Evolutionary conservation across 1,284 basidiomycete genomes (phyloP).

Genomic region (Tilletia indica): DNA sequence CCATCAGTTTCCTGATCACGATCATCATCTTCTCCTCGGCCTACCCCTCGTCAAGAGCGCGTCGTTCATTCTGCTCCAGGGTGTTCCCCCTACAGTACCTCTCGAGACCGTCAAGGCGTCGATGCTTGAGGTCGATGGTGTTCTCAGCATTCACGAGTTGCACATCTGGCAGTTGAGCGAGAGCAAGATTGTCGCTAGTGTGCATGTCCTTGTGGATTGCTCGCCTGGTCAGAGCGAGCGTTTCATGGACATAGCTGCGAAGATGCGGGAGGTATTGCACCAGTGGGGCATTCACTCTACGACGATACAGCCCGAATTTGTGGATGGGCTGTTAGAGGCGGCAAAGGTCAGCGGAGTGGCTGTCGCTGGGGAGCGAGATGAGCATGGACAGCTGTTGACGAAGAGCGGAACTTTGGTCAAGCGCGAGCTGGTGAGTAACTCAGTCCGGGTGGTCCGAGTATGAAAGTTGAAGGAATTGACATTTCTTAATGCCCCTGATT

Average conservation of each 20-base stretch:
- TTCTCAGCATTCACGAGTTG: slow-evolving; percentile 80
- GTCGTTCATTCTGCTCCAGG: slow-evolving; percentile 94
- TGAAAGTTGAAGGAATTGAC: too few species aligned
- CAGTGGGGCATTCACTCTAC: slow-evolving; percentile 83
- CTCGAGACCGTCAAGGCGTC: slow-evolving; percentile 79
- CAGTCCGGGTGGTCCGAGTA: background rate
- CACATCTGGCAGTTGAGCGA: slow-evolving; percentile 95
- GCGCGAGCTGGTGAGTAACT: slow-evolving; percentile 31
- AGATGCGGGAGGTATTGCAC: slow-evolving; percentile 81
- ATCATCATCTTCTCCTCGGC: slow-evolving; percentile 95
- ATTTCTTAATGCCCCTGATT: background rate
- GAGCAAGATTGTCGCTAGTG: slow-evolving; percentile 86
- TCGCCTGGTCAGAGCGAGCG: slow-evolving; percentile 60
- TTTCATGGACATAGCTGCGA: slow-evolving; percentile 84
- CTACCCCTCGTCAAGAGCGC: slow-evolving; percentile 89
- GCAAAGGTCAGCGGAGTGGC: slow-evolving; percentile 45
- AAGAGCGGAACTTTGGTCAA: slow-evolving; percentile 44
- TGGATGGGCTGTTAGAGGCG: slow-evolving; percentile 45
- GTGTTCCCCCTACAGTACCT: slow-evolving; percentile 83
- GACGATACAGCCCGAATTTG: slow-evolving; percentile 56
- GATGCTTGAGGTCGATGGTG: slow-evolving; percentile 79
- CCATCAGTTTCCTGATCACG: slow-evolving; percentile 91
- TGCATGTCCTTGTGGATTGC: slow-evolving; percentile 82
- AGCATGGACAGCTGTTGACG: slow-evolving; percentile 41
- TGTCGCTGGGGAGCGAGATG: slow-evolving; percentile 37